A percentile compares a stretch with the other conserved stretches of the same genome.
Evolutionary conservation across 2,329 filamentous ascomycete genomes (phyloP).

Genomic region (Aspergillus alliaceus): DNA sequence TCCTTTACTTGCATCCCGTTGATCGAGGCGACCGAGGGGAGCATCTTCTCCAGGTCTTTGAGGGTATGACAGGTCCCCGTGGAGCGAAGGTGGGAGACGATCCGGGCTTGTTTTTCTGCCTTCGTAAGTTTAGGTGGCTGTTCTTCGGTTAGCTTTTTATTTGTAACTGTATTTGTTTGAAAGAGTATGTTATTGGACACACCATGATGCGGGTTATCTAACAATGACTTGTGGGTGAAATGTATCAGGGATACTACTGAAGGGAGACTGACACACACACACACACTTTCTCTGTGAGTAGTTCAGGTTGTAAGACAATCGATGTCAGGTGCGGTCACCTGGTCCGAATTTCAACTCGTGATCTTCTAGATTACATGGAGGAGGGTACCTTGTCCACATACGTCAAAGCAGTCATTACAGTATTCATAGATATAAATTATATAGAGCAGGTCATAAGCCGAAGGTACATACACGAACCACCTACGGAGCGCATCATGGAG

Average conservation of each 20-base stretch:
- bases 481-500: too few species aligned
- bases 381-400: not conserved
- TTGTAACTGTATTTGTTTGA: not conserved
- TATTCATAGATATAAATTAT: not conserved
- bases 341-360: not conserved
- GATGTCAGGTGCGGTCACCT: not conserved
- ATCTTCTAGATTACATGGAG: not conserved
- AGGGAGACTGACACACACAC: too few species aligned
- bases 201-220: slow-evolving; percentile 1
- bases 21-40: slow-evolving; percentile 63
- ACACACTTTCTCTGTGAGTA: too few species aligned
- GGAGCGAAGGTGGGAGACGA: slow-evolving; percentile 60
- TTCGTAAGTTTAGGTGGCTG: slow-evolving; percentile 57
- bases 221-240: too few species aligned
- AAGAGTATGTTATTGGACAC: not conserved
- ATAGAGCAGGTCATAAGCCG: not conserved
- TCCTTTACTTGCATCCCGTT: slow-evolving; percentile 68
- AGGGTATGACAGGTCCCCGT: slow-evolving; percentile 63
- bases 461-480: too few species aligned
- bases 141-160: not conserved
- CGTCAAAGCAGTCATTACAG: not conserved
- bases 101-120: slow-evolving; percentile 57
- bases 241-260: too few species aligned
- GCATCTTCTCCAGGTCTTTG: slow-evolving; percentile 66
- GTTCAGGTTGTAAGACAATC: not conserved